Percentiles rank a stretch among this genome's conserved stretches.
Conservation (phyloP, 495 filamentous ascomycete species). For the Aspergillus sparsus region DNA sequence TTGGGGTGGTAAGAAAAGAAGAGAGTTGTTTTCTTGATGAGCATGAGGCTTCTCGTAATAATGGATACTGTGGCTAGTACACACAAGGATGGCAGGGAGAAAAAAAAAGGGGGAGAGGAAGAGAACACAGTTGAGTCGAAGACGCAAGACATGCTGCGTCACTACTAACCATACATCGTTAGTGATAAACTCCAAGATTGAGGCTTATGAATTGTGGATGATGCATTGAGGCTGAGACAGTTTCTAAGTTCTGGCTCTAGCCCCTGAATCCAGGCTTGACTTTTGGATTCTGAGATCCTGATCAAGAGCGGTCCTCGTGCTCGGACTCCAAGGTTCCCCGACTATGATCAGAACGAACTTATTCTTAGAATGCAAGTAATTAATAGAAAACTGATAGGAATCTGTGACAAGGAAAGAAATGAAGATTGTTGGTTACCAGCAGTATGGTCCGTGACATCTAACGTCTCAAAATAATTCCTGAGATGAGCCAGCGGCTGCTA, state of each 20-base stretch:
- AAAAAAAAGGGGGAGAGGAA: no score
- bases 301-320: neutral
- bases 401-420: neutral
- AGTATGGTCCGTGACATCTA: slow-evolving; percentile 17
- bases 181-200: neutral
- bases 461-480: slow-evolving; percentile 16
- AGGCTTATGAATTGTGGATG: neutral
- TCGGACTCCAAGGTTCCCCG: neutral
- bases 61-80: no score
- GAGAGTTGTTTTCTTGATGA: no score
- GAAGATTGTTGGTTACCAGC: slow-evolving; percentile 20
- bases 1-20: no score
- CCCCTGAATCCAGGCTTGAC: no score
- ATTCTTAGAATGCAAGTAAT: slow-evolving; percentile 15
- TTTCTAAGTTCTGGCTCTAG: neutral
- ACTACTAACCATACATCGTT: slow-evolving; percentile 1
- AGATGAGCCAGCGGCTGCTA: slow-evolving; percentile 11
- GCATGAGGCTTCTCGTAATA: no score
- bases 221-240: neutral
- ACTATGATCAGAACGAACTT: neutral
- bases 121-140: no score
- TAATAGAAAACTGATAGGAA: slow-evolving; percentile 7
- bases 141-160: no score
- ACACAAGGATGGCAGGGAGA: no score
- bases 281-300: no score